Evolutionary conservation across 2,329 filamentous ascomycete genomes (phyloP).

Genomic region (Talaromyces sp.): DNA sequence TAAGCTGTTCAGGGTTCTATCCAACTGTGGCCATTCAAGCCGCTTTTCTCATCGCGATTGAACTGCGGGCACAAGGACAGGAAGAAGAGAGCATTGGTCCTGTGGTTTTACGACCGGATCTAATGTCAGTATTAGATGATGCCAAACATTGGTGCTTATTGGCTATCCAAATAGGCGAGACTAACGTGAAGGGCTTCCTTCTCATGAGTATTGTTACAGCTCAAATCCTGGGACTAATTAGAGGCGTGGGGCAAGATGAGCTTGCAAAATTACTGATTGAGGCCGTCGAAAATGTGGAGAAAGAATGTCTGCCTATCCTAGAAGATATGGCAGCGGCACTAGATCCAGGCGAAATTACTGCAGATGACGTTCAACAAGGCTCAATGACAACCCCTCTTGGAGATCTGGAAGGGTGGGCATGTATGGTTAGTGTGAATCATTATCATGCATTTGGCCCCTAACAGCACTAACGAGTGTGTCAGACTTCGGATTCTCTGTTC

Average conservation of each 20-base stretch:
- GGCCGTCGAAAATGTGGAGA: slow-evolving; percentile 31
- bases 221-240: slow-evolving; percentile 41
- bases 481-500: slow-evolving; percentile 21
- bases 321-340: slow-evolving; percentile 18
- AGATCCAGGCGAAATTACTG: slow-evolving; percentile 4
- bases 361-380: not conserved
- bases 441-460: not conserved
- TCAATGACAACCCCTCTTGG: not conserved
- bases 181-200: slow-evolving; percentile 52
- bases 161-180: slow-evolving; percentile 48
- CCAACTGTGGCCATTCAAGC: slow-evolving; percentile 17
- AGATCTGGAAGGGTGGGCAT: slow-evolving; percentile 5
- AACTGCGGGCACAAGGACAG: slow-evolving; percentile 24
- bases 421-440: not conserved
- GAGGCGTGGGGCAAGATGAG: slow-evolving; percentile 32
- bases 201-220: slow-evolving; percentile 36
- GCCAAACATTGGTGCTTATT: slow-evolving; percentile 36
- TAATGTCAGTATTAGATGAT: slow-evolving; percentile 35
- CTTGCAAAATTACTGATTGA: slow-evolving; percentile 31
- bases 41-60: slow-evolving; percentile 18
- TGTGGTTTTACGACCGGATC: slow-evolving; percentile 21
- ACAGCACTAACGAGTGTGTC: not conserved
- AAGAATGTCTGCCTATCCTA: slow-evolving; percentile 22
- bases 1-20: slow-evolving; percentile 32
- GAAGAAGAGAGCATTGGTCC: slow-evolving; percentile 24